These are phyloP conservation scores for Sordariomycetes sp. DNA, from an alignment of 2,329 filamentous ascomycete genomes.

Conservation along the genomic window DNA sequence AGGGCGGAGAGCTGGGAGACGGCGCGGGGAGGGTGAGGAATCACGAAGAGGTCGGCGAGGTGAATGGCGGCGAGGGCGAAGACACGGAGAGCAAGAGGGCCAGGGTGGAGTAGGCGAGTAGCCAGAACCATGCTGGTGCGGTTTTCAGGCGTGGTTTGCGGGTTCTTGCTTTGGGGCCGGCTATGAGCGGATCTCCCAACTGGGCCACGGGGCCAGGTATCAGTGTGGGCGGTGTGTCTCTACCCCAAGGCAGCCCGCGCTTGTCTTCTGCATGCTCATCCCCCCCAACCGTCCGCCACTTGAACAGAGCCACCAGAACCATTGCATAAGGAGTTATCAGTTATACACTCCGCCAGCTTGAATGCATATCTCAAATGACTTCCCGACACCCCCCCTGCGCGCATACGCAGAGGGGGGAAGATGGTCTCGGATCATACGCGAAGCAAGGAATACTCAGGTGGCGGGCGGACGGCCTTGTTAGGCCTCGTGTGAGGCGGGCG, in stretches of 20 bases:
- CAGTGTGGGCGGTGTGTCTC: not conserved
- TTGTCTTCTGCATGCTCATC: not conserved
- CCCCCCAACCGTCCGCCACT: not conserved
- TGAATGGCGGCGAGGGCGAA: conserved; percentile 26
- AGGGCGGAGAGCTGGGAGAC: conserved; percentile 42
- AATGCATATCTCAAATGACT: not conserved
- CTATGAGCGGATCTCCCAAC: not conserved
- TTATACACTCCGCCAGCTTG: not conserved
- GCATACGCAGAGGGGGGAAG: not conserved
- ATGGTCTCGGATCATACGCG: not conserved
- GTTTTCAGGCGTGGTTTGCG: not conserved
- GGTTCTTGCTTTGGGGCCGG: not conserved
- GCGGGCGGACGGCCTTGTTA: not conserved
- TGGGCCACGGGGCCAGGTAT: not conserved
- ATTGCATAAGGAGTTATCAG: not conserved
- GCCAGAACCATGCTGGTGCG: conserved; percentile 26
- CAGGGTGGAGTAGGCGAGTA: conserved; percentile 29
- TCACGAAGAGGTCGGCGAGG: conserved; percentile 40
- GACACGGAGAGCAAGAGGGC: conserved; percentile 35
- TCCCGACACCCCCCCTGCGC: not conserved
- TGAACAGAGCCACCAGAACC: not conserved
- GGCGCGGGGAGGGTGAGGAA: conserved; percentile 50
- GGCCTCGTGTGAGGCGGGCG: not conserved
- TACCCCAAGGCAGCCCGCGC: not conserved
- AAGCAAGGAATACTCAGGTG: not conserved